Conservation (phyloP, 23 red algal species). For the Gracilaria caudata region DNA sequence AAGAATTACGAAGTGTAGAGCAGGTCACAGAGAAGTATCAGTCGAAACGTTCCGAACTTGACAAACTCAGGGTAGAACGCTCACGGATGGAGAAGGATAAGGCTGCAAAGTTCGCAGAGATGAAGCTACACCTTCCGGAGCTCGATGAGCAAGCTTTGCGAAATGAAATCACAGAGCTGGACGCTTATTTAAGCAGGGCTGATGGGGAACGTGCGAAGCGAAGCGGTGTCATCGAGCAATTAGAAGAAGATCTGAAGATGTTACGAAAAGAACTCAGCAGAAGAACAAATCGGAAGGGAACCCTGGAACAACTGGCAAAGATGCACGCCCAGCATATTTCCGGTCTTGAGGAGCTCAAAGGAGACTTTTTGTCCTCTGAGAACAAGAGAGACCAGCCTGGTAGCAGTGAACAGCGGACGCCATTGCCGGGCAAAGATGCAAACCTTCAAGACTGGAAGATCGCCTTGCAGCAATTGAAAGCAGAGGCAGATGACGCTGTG, state of each 20-base stretch:
- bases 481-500: constrained; percentile 19
- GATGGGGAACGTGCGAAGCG: constrained; percentile 59
- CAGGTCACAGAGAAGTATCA: constrained; percentile 1
- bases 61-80: constrained; percentile 9
- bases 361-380: constrained; percentile 9
- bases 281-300: constrained; percentile 44
- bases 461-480: constrained; percentile 2
- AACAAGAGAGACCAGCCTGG: background rate
- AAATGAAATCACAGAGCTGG: constrained; percentile 35
- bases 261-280: constrained; percentile 23
- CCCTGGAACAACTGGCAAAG: constrained; percentile 44
- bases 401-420: background rate
- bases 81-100: constrained; percentile 39
- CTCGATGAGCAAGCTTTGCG: constrained; percentile 48
- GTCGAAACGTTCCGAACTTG: constrained; percentile 1
- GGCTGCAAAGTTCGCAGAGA: constrained; percentile 43
- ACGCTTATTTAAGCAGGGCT: constrained; percentile 6
- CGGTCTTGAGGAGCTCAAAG: constrained; percentile 40
- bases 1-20: background rate
- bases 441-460: constrained; percentile 42
- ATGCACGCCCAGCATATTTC: constrained; percentile 10
- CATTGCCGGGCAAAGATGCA: background rate
- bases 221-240: constrained; percentile 16
- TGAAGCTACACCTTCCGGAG: constrained; percentile 54
- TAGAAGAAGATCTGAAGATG: constrained; percentile 16